Conservation (phyloP, 2,329 filamentous ascomycete genomes). For the Apiospora pterosperma region DNA sequence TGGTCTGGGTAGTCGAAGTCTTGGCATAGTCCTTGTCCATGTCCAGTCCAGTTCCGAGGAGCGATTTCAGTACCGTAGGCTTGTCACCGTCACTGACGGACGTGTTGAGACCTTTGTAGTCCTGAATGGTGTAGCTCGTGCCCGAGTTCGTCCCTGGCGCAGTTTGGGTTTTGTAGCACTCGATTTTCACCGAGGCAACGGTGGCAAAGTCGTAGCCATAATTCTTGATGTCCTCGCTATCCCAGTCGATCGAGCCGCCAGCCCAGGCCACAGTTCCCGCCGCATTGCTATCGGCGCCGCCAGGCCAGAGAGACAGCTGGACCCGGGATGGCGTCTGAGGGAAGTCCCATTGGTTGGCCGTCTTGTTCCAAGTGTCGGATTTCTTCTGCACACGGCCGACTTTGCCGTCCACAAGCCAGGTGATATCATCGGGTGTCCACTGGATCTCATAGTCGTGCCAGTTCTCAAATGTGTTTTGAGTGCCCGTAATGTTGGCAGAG, state of each 20-base stretch:
- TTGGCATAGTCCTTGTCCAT: slow-evolving; percentile 44
- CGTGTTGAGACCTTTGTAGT: slow-evolving; percentile 64
- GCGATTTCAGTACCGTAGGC: slow-evolving; percentile 70
- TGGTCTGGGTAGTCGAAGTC: slow-evolving; percentile 28
- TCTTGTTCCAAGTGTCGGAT: slow-evolving; percentile 81
- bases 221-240: slow-evolving; percentile 72
- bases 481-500: slow-evolving; percentile 61
- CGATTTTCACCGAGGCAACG: slow-evolving; percentile 72
- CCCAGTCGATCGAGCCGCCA: slow-evolving; percentile 87
- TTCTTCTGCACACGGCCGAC: slow-evolving; percentile 71
- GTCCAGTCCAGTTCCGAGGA: slow-evolving; percentile 77
- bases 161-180: slow-evolving; percentile 71
- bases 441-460: slow-evolving; percentile 90
- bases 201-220: slow-evolving; percentile 87
- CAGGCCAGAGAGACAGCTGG: slow-evolving; percentile 95
- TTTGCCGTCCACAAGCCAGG: slow-evolving; percentile 83
- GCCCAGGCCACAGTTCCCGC: slow-evolving; percentile 88
- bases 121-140: slow-evolving; percentile 73
- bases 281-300: slow-evolving; percentile 74
- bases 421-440: slow-evolving; percentile 84
- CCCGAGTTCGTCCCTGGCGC: slow-evolving; percentile 66
- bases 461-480: slow-evolving; percentile 69
- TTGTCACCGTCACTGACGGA: slow-evolving; percentile 75
- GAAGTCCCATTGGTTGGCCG: slow-evolving; percentile 76
- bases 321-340: slow-evolving; percentile 90